Conservation (phyloP, 164 flowering plant species). For the Stephania japonica region DNA sequence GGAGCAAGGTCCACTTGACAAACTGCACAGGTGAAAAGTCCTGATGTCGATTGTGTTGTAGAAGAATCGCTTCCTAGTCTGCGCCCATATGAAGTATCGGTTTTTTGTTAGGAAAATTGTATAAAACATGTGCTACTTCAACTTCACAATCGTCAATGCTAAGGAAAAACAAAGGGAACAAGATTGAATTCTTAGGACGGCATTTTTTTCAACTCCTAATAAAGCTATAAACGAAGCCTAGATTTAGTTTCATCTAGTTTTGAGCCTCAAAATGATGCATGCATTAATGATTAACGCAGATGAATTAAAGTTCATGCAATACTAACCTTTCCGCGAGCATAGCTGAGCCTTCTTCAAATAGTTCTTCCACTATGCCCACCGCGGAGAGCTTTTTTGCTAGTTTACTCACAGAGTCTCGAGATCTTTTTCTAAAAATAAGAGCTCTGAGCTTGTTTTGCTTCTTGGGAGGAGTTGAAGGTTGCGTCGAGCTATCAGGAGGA, state of each 20-base stretch:
- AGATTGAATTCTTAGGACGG: no score
- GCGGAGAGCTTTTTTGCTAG: conserved; percentile 65
- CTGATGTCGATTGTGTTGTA: conserved; percentile 34
- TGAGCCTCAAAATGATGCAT: no score
- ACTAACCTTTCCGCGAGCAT: conserved; percentile 89
- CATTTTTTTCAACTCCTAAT: no score
- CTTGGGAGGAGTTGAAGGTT: conserved; percentile 47
- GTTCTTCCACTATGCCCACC: conserved; percentile 72
- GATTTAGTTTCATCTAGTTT: no score
- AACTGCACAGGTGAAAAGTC: conserved; percentile 69
- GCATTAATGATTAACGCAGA: no score
- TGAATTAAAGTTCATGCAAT: neutral
- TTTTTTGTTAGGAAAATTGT: no score
- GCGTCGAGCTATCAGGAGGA: conserved; percentile 52
- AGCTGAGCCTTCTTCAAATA: conserved; percentile 93
- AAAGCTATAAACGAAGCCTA: no score
- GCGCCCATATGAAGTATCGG: conserved; percentile 7
- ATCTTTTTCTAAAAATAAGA: conserved; percentile 50
- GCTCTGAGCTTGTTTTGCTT: conserved; percentile 52
- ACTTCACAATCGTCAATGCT: no score
- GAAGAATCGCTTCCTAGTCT: conserved; percentile 63
- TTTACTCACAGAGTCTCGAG: conserved; percentile 44
- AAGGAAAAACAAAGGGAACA: no score
- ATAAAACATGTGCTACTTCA: no score
- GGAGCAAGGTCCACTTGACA: conserved; percentile 88